phyloP scores from a whole-genome alignment of 805 yeast species.

The Cyberlindnera lachancei region DNA sequence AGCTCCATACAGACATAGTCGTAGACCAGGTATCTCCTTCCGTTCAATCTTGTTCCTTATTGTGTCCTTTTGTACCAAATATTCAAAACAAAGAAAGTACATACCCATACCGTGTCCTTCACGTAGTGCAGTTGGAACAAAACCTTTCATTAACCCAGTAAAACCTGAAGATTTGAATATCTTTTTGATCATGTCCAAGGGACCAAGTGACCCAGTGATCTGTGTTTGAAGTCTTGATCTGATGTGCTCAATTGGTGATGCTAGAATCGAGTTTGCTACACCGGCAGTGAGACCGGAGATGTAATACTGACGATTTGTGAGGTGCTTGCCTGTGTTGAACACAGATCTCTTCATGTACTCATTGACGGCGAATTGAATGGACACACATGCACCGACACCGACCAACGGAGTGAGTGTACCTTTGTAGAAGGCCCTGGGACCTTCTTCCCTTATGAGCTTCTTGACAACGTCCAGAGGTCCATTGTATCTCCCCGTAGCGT shows the following conservation, averaged over 20 bases:
- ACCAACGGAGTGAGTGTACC: conserved; percentile 90
- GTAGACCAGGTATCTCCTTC: conserved; percentile 79
- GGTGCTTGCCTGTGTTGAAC: conserved; percentile 29
- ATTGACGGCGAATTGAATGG: conserved; percentile 91
- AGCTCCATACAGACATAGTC: conserved; percentile 83
- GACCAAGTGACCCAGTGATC: conserved; percentile 60
- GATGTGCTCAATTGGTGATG: conserved; percentile 92
- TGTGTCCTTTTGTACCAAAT: conserved; percentile 64
- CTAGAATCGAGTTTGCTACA: conserved; percentile 77
- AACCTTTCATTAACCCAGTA: conserved; percentile 69
- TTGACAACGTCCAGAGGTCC: conserved; percentile 76
- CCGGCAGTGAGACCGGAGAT: conserved; percentile 90
- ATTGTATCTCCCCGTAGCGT: conserved; percentile 64
- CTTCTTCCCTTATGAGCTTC: conserved; percentile 69
- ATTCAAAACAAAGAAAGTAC: conserved; percentile 88
- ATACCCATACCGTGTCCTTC: conserved; percentile 86
- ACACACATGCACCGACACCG: conserved; percentile 97
- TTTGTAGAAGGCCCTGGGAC: conserved; percentile 79
- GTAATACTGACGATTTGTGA: conserved; percentile 64
- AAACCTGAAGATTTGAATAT: conserved; percentile 46
- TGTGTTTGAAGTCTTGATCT: conserved; percentile 93
- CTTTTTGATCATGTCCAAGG: conserved; percentile 60
- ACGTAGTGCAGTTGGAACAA: conserved; percentile 74
- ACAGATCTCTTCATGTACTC: conserved; percentile 88
- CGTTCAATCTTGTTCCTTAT: conserved; percentile 40